Evolutionary conservation across 768 basidiomycete species (phyloP).

Genomic region (Mycena leptocephala): DNA sequence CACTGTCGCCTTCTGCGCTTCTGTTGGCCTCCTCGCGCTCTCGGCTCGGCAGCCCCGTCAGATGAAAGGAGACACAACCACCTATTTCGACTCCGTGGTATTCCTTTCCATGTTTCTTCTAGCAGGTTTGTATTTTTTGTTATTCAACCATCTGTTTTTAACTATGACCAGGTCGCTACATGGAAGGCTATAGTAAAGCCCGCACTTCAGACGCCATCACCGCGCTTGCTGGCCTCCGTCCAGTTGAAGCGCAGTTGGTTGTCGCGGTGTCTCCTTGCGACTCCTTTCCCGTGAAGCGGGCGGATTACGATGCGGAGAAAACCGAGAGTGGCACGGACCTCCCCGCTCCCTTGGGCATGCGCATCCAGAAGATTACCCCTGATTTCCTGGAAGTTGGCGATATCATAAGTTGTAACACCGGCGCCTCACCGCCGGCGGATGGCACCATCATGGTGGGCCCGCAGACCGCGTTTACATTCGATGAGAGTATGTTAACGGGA

Average conservation of each 20-base stretch:
- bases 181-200: constrained; percentile 79
- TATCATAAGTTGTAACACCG: constrained; percentile 71
- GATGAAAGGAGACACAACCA: constrained; percentile 67
- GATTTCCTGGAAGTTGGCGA: constrained; percentile 88
- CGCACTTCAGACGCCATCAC: constrained; percentile 84
- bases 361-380: constrained; percentile 61
- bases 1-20: constrained; percentile 84
- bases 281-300: constrained; percentile 28
- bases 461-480: constrained; percentile 65
- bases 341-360: constrained; percentile 38
- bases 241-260: constrained; percentile 74
- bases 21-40: constrained; percentile 77
- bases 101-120: constrained; percentile 89
- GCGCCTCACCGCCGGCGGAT: constrained; percentile 85
- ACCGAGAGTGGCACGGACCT: constrained; percentile 44
- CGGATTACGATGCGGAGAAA: constrained; percentile 56
- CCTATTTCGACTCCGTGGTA: constrained; percentile 88
- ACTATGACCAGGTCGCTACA: constrained; percentile 64
- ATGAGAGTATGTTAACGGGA: constrained; percentile 91
- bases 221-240: constrained; percentile 76
- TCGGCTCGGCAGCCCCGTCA: constrained; percentile 61
- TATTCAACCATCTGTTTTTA: neutral
- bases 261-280: constrained; percentile 35
- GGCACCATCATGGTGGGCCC: constrained; percentile 71
- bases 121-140: constrained; percentile 58